Conservation (phyloP, 768 basidiomycete species). For the Lactarius akahatsu region DNA sequence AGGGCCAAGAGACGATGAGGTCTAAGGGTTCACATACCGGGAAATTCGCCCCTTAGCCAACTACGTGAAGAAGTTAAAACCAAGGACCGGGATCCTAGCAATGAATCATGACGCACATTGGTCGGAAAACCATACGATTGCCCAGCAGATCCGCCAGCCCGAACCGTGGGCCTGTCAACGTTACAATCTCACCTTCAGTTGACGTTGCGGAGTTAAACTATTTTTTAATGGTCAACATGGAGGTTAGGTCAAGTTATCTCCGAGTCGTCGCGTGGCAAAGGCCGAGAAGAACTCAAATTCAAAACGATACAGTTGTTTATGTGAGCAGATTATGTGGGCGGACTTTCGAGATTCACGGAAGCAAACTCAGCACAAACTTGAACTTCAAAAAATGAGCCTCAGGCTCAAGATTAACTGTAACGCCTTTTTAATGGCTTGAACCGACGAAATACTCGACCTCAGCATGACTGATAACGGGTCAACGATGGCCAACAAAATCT, state of each 20-base stretch:
- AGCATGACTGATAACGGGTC: too few species aligned
- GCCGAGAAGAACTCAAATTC: neutral
- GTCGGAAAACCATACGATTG: neutral
- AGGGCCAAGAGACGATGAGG: neutral
- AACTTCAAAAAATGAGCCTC: too few species aligned
- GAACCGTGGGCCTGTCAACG: neutral
- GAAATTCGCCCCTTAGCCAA: slow-evolving; percentile 2
- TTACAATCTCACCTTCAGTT: neutral
- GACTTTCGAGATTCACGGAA: too few species aligned
- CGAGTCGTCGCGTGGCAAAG: neutral
- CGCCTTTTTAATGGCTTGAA: too few species aligned
- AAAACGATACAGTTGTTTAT: too few species aligned
- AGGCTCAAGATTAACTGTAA: too few species aligned
- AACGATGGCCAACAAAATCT: too few species aligned
- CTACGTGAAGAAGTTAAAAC: neutral
- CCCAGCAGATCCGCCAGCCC: neutral
- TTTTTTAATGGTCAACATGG: neutral
- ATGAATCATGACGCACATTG: neutral
- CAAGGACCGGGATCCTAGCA: slow-evolving; percentile 23
- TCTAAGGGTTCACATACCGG: slow-evolving; percentile 15
- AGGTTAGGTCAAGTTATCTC: neutral
- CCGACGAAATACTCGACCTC: too few species aligned
- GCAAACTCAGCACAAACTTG: too few species aligned
- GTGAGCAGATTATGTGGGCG: too few species aligned
- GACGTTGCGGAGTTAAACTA: neutral